Conservation (phyloP, 305 asterid species). For the Rubia balearica region DNA sequence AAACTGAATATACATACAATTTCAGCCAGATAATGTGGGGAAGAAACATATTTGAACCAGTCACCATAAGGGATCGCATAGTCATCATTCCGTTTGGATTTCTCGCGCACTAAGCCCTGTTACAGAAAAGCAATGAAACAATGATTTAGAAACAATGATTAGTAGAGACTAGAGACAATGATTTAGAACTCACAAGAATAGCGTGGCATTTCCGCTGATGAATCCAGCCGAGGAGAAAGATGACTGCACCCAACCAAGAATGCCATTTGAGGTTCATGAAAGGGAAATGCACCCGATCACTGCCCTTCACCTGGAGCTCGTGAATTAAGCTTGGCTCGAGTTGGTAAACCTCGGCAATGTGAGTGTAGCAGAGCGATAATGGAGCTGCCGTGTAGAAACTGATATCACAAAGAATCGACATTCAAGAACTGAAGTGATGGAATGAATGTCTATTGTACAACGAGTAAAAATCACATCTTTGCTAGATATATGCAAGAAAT, state of each 20-base stretch:
- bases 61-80: conserved; percentile 68
- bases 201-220: conserved; percentile 66
- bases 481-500: not conserved
- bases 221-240: conserved; percentile 68
- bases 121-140: too few relatives aligned
- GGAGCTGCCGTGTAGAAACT: conserved; percentile 84
- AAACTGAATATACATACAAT: conserved; percentile 30
- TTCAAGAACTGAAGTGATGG: not conserved
- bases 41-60: conserved; percentile 86
- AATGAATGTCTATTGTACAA: not conserved
- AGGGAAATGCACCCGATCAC: conserved; percentile 49
- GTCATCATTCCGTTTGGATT: conserved; percentile 25
- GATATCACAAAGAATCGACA: conserved; percentile 23
- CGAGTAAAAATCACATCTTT: not conserved
- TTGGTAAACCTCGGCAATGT: conserved; percentile 47
- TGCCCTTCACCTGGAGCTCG: conserved; percentile 58
- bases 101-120: conserved; percentile 69
- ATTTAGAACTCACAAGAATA: conserved; percentile 53
- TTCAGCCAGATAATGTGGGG: conserved; percentile 88
- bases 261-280: conserved; percentile 54
- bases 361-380: conserved; percentile 59
- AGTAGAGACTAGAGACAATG: not conserved
- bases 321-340: conserved; percentile 29
- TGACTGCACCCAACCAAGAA: conserved; percentile 64
- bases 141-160: too few relatives aligned